A percentile compares a stretch with the other conserved stretches of the same genome.
Evolutionary conservation across 345 rosid genomes (phyloP).

Genomic region (Bruguiera parviflora): DNA sequence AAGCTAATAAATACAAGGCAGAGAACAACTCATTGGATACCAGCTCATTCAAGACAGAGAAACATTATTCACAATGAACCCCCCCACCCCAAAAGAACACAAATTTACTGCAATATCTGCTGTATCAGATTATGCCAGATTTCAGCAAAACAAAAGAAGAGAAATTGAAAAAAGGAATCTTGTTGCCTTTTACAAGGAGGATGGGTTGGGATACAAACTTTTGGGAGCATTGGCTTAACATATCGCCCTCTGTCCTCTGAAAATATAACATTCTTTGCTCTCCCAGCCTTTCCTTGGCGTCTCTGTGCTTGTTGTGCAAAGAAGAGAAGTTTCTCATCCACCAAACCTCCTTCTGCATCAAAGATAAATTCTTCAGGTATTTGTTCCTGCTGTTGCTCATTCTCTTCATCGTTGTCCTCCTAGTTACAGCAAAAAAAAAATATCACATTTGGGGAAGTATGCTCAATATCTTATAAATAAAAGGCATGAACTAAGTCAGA

Average conservation of each 20-base stretch:
- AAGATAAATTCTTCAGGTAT: slow-evolving; percentile 93
- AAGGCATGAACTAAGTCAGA: neutral
- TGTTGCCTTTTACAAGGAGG: neutral
- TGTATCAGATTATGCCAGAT: neutral
- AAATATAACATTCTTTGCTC: slow-evolving; percentile 94
- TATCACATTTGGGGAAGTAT: slow-evolving; percentile 17
- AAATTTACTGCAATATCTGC: no score
- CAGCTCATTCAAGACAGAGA: no score
- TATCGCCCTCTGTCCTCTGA: slow-evolving; percentile 98
- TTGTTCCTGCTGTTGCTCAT: slow-evolving; percentile 89
- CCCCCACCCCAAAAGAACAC: no score
- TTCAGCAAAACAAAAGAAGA: neutral
- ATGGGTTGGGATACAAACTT: slow-evolving; percentile 44
- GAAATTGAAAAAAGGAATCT: neutral
- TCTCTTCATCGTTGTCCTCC: slow-evolving; percentile 80
- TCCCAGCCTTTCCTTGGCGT: slow-evolving; percentile 87
- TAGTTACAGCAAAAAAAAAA: slow-evolving; percentile 25
- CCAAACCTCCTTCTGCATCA: slow-evolving; percentile 98
- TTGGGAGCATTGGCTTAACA: slow-evolving; percentile 96
- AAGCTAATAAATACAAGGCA: no score
- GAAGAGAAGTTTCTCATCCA: slow-evolving; percentile 94
- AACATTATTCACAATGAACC: no score
- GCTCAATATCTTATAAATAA: neutral
- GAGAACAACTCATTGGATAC: no score
- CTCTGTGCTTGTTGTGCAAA: slow-evolving; percentile 98